Conservation (phyloP, 1,139 yeast species). For the Taphrina betulina region DNA sequence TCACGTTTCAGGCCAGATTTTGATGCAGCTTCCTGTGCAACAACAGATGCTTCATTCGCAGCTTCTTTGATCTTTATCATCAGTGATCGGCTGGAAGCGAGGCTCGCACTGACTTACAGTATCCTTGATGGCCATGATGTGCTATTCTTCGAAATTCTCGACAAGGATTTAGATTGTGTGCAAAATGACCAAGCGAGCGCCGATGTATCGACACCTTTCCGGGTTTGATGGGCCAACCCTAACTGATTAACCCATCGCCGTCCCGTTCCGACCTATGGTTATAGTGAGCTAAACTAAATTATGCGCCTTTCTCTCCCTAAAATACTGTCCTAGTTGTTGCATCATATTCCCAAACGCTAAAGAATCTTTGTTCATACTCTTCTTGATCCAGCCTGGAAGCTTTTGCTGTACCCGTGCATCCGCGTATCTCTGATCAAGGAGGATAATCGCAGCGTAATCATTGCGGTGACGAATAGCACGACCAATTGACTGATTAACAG, state of each 20-base stretch:
- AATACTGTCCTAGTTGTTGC: constrained; percentile 3
- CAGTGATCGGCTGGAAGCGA: background rate
- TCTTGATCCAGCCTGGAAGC: constrained; percentile 75
- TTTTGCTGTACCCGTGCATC: constrained; percentile 55
- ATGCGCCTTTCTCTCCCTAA: constrained; percentile 2
- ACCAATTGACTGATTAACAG: constrained; percentile 93
- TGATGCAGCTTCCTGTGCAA: constrained; percentile 16
- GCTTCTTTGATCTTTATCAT: constrained; percentile 26
- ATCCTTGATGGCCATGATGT: constrained; percentile 14
- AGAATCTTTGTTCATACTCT: constrained; percentile 37
- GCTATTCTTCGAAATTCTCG: background rate
- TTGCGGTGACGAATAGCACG: constrained; percentile 81
- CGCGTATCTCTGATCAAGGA: constrained; percentile 66
- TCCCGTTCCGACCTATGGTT: too few relatives aligned
- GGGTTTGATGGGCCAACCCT: too few relatives aligned
- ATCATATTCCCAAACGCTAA: constrained; percentile 1
- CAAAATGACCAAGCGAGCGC: too few relatives aligned
- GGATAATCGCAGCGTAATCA: constrained; percentile 74
- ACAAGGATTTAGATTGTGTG: background rate
- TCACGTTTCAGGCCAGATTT: constrained; percentile 22
- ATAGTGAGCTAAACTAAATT: too few relatives aligned
- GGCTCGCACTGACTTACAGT: background rate
- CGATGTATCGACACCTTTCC: too few relatives aligned
- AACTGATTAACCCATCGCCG: too few relatives aligned
- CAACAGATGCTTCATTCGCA: constrained; percentile 12